Percentiles rank a stretch among this genome's conserved stretches.
Evolutionary conservation across 2,329 filamentous ascomycete genomes (phyloP).

Genomic region (Rhexocercosporidium sp.): DNA sequence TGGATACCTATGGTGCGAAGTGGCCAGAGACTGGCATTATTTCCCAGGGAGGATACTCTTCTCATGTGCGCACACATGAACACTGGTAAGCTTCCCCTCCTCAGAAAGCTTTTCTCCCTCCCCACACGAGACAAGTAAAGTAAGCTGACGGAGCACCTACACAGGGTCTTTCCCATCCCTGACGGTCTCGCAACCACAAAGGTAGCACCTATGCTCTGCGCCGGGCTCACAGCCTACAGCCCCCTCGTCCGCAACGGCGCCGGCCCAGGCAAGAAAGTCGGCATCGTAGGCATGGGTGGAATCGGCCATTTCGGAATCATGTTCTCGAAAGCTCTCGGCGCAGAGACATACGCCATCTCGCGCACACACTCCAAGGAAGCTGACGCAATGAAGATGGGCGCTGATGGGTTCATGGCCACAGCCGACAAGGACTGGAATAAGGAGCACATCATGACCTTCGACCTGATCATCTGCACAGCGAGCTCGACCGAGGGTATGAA

Average conservation of each 20-base stretch:
- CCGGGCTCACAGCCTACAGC: conserved; percentile 79
- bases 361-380: conserved; percentile 64
- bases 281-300: conserved; percentile 74
- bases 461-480: conserved; percentile 78
- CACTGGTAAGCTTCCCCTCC: conserved; percentile 61
- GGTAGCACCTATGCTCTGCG: conserved; percentile 84
- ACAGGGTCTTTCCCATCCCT: conserved; percentile 54
- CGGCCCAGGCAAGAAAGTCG: conserved; percentile 80
- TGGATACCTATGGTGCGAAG: conserved; percentile 55
- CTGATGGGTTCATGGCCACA: conserved; percentile 64
- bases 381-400: conserved; percentile 63
- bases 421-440: conserved; percentile 62
- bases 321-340: conserved; percentile 70
- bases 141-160: not conserved
- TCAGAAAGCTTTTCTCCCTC: conserved; percentile 7
- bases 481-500: conserved; percentile 72
- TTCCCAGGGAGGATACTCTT: conserved; percentile 68
- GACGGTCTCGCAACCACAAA: conserved; percentile 66
- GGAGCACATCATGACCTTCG: conserved; percentile 67
- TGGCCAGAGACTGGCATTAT: conserved; percentile 66
- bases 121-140: not conserved
- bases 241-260: conserved; percentile 78
- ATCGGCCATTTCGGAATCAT: conserved; percentile 74
- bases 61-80: conserved; percentile 75
- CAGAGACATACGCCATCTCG: conserved; percentile 66